Conservation (phyloP, 495 filamentous ascomycete genomes). For the Trichoderma erinaceum region DNA sequence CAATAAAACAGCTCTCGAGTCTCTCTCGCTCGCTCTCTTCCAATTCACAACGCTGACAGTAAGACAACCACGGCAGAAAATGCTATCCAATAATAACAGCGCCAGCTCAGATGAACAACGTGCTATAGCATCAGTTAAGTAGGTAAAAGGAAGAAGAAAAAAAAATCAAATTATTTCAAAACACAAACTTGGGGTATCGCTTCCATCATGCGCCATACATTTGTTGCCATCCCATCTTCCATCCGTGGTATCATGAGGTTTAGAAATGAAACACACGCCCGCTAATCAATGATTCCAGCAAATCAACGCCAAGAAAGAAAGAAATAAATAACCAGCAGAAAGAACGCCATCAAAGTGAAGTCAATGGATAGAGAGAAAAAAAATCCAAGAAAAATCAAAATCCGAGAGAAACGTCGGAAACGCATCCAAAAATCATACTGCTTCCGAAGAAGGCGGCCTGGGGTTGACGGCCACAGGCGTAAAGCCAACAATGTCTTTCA, state of each 20-base stretch:
- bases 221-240: not conserved
- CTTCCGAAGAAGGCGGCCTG: not conserved
- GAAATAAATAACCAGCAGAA: not conserved
- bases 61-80: not conserved
- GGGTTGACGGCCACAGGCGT: not conserved
- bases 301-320: not conserved
- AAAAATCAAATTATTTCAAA: not conserved
- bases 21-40: too few species aligned
- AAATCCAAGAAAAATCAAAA: not conserved
- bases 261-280: not conserved
- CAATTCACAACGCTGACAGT: not conserved
- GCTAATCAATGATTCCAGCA: conserved; percentile 10
- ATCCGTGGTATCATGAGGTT: conserved; percentile 11
- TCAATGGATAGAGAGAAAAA: not conserved
- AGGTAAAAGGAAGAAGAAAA: too few species aligned
- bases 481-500: conserved; percentile 16
- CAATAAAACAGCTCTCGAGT: too few species aligned
- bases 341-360: not conserved
- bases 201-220: conserved; percentile 3
- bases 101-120: not conserved
- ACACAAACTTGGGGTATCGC: not conserved
- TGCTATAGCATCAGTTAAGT: not conserved
- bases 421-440: not conserved
- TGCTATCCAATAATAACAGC: not conserved
- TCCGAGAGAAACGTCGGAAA: not conserved